These are phyloP conservation scores for Candolleomyces eurysporus DNA, from an alignment of 768 basidiomycete species.

Conservation along the genomic window DNA sequence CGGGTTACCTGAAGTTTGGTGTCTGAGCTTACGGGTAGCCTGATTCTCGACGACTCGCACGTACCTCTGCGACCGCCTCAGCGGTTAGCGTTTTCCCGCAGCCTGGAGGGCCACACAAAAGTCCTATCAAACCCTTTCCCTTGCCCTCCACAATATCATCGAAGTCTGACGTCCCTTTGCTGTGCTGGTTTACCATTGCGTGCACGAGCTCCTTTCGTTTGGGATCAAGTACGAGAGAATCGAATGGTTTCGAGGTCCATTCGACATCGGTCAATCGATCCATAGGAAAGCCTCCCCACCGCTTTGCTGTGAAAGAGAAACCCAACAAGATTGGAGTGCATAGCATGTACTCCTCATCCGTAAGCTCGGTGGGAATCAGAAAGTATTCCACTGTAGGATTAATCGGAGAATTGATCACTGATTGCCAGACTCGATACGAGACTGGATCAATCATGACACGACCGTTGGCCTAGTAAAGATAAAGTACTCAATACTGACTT, in stretches of 20 bases:
- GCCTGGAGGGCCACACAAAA: constrained; percentile 93
- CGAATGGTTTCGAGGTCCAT: constrained; percentile 35
- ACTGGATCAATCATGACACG: constrained; percentile 25
- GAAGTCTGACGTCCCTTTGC: constrained; percentile 12
- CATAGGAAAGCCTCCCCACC: constrained; percentile 30
- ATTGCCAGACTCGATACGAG: constrained; percentile 20
- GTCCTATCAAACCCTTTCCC: constrained; percentile 11
- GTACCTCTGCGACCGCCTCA: constrained; percentile 92
- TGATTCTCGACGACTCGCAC: background rate
- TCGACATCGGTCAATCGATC: constrained; percentile 21
- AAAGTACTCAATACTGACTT: background rate
- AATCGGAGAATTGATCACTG: constrained; percentile 7
- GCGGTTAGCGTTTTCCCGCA: constrained; percentile 96
- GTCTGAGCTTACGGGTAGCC: too few relatives aligned
- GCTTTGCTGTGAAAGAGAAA: constrained; percentile 23
- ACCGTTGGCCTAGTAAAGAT: constrained; percentile 15
- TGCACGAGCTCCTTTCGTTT: constrained; percentile 31
- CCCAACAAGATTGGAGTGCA: constrained; percentile 23
- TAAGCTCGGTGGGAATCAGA: constrained; percentile 13
- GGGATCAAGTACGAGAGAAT: constrained; percentile 28
- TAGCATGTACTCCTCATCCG: constrained; percentile 23
- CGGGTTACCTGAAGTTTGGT: constrained; percentile 17
- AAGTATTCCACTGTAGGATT: constrained; percentile 16
- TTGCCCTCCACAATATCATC: constrained; percentile 38
- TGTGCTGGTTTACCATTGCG: constrained; percentile 25